Conservation (phyloP, 75 land plant genomes). For the Selaginella tamariscina region DNA sequence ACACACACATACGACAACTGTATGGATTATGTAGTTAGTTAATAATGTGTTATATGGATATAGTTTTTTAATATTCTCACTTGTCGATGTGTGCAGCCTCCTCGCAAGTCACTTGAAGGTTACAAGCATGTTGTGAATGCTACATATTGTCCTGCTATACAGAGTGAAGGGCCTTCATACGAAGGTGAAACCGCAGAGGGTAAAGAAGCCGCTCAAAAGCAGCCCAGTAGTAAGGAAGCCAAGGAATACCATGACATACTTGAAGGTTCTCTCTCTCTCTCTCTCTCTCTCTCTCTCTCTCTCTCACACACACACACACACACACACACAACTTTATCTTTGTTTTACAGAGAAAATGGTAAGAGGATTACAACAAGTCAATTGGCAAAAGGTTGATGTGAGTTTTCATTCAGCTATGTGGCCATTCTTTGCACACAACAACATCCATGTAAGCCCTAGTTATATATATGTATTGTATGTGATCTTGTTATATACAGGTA, state of each 20-base stretch:
- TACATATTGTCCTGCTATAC: slow-evolving; percentile 58
- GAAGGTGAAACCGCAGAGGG: slow-evolving; percentile 59
- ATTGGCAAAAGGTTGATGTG: slow-evolving; percentile 93
- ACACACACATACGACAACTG: too few relatives aligned
- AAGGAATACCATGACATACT: slow-evolving; percentile 60
- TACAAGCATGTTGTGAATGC: slow-evolving; percentile 90
- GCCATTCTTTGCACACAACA: slow-evolving; percentile 91
- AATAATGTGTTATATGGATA: neutral
- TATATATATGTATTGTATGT: slow-evolving; percentile 1
- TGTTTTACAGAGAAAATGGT: slow-evolving; percentile 85
- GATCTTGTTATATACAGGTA: slow-evolving; percentile 34
- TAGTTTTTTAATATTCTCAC: neutral
- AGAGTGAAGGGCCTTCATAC: slow-evolving; percentile 49
- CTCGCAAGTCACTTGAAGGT: slow-evolving; percentile 57
- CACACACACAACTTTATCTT: too few relatives aligned
- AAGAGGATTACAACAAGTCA: slow-evolving; percentile 67
- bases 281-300: slow-evolving; percentile 2
- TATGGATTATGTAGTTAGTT: too few relatives aligned
- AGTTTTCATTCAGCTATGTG: slow-evolving; percentile 82
- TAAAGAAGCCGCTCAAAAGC: slow-evolving; percentile 71
- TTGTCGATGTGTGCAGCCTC: slow-evolving; percentile 41
- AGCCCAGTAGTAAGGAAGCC: slow-evolving; percentile 39
- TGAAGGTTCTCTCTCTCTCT: slow-evolving; percentile 49
- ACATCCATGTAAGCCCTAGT: slow-evolving; percentile 59
- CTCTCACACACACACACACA: too few relatives aligned